These are phyloP conservation scores for Gossypium ekmanianum DNA, from an alignment of 345 rosid genomes.

Conservation along the genomic window DNA sequence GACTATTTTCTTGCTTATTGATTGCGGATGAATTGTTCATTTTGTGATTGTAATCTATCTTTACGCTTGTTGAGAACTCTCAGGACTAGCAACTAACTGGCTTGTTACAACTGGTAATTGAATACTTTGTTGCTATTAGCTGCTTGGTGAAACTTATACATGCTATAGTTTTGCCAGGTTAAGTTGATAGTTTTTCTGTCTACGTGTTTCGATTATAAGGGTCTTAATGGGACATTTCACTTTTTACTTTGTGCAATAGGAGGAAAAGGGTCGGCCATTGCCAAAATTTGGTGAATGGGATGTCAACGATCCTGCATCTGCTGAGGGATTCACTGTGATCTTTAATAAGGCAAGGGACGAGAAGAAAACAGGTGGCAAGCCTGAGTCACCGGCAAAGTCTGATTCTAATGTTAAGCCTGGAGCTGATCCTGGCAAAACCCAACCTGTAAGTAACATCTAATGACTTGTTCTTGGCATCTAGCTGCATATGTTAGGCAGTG, in stretches of 20 bases:
- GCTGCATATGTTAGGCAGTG: neutral
- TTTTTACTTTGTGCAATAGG: neutral
- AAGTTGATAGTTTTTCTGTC: neutral
- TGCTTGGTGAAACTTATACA: neutral
- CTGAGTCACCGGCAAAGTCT: constrained; percentile 36
- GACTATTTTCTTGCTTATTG: neutral
- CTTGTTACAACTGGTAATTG: constrained; percentile 4
- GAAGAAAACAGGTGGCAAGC: constrained; percentile 16
- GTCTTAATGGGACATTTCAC: neutral
- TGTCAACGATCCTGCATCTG: neutral
- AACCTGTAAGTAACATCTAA: constrained; percentile 21
- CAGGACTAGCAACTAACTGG: neutral
- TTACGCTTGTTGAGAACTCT: neutral
- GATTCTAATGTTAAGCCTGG: neutral
- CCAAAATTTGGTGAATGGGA: constrained; percentile 6
- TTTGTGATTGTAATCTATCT: neutral
- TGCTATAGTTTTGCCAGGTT: neutral
- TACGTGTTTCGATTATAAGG: neutral
- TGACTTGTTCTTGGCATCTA: neutral
- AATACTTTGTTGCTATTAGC: neutral
- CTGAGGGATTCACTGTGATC: constrained; percentile 1
- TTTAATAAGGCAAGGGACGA: constrained; percentile 1
- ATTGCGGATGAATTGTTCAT: neutral
- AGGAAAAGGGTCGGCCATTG: neutral
- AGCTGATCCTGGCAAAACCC: constrained; percentile 65